Evolutionary conservation across 208 protist species (phyloP).

Genomic region (Lotmaria passim): DNA sequence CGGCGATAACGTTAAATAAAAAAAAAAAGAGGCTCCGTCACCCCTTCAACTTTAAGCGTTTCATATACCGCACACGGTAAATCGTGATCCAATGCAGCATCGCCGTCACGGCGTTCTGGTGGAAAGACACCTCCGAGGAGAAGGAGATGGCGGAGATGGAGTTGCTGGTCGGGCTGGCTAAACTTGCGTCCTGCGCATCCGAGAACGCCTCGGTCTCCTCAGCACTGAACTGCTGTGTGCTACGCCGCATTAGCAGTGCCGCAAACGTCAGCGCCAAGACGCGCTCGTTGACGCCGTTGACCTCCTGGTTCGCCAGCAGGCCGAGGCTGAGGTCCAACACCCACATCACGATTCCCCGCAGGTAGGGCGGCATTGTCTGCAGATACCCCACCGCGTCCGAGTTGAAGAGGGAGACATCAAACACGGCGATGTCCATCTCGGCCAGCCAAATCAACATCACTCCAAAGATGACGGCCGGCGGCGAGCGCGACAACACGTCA

Average conservation of each 20-base stretch:
- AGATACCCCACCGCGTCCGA: slow-evolving; percentile 80
- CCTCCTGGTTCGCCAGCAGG: slow-evolving; percentile 59
- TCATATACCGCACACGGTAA: slow-evolving; percentile 53
- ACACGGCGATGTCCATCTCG: slow-evolving; percentile 66
- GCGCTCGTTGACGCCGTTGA: slow-evolving; percentile 72
- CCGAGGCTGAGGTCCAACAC: slow-evolving; percentile 76
- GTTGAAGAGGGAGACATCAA: slow-evolving; percentile 66
- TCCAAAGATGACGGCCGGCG: slow-evolving; percentile 72
- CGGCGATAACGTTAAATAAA: too few relatives aligned
- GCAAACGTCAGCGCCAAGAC: slow-evolving; percentile 81
- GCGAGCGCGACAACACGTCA: slow-evolving; percentile 60
- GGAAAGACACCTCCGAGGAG: slow-evolving; percentile 41
- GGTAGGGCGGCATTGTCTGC: slow-evolving; percentile 66
- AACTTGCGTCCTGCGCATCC: slow-evolving; percentile 18
- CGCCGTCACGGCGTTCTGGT: slow-evolving; percentile 60
- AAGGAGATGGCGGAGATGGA: slow-evolving; percentile 28
- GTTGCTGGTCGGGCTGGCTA: background rate
- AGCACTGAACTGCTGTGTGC: background rate
- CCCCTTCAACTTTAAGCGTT: slow-evolving; percentile 16
- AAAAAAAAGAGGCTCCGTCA: too few relatives aligned
- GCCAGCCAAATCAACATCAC: slow-evolving; percentile 79
- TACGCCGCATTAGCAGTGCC: slow-evolving; percentile 56
- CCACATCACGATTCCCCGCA: slow-evolving; percentile 74
- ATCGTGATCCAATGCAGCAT: slow-evolving; percentile 77
- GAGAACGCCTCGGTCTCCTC: slow-evolving; percentile 33